Base-by-base conservation (phyloP, 2,329 filamentous ascomycete species). In the Aschersonia sp. region DNA sequence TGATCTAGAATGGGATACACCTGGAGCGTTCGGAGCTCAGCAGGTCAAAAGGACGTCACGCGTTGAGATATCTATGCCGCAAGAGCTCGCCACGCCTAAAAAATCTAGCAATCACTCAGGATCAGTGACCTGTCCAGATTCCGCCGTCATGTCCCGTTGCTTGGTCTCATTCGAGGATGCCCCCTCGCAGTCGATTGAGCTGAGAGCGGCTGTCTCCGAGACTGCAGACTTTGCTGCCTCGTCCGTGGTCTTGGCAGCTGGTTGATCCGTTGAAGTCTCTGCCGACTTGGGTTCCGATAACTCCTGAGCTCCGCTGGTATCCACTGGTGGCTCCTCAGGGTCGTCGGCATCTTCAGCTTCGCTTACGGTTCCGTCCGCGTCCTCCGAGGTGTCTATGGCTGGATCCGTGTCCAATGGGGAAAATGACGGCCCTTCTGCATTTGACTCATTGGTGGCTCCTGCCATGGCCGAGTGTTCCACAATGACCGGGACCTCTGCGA, bases 401-500 rank as follows among this genome's bases (percentile, higher is more conserved):
- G 35, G 8, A 8, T 37, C 35, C 8, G 12, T 8, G 8, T 37
- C 12, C 12, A 12, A 12, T 37, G 35, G 12, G 35, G 35, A 37
- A 8, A 9, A 12, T 5, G 22, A 22, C 22, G 22, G 22, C 22
- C 22, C 22, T 22, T 22, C 2, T 22, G 22, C 22, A 22, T 22
- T 22, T 22, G 22, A 22, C 22, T 22, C 22, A 22, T 22, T 22
- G 22, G 22, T 32, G 4, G 52, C 48, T 4, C 54, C 45, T 22
- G 53, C 52, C 31, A 59, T 55, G 29, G 55, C 53, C 4, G 59
- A 63, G 51, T 62, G 58, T 47, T 66, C 64, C n/a, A 68, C 67
- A 46, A 69, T 65, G 46, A 68, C 62, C 4, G 63, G 63, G 30
- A 65, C 60, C n/a, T 67, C 66, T 40, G 60, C 62, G n/a, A 59